phyloP scores from a whole-genome alignment of 2,329 filamentous ascomycete genomes.

The Sphaerulina vaccinii region DNA sequence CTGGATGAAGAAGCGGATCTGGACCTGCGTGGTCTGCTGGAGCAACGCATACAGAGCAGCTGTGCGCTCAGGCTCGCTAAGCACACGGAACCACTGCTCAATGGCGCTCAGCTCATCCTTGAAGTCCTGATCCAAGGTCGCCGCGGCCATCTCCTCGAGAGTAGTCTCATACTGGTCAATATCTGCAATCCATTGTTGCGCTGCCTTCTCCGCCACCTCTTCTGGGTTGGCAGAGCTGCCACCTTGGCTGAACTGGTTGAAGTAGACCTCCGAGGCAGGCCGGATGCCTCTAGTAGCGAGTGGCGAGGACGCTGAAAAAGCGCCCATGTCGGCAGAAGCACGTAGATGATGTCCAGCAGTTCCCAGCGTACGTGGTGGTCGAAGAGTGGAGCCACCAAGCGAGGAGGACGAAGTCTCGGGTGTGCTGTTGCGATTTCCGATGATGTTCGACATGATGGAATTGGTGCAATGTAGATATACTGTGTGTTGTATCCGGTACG shows the following conservation, averaged over 20 bases:
- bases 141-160: constrained; percentile 96
- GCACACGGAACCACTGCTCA: constrained; percentile 97
- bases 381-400: constrained; percentile 70
- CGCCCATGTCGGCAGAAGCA: constrained; percentile 93
- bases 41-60: constrained; percentile 92
- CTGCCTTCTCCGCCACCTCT: constrained; percentile 87
- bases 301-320: constrained; percentile 64
- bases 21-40: constrained; percentile 97
- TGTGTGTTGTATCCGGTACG: constrained; percentile 8
- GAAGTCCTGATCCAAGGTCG: constrained; percentile 98
- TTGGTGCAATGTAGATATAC: constrained; percentile 5
- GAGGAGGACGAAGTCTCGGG: constrained; percentile 83
- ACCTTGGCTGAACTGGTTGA: constrained; percentile 70
- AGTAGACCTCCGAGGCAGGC: constrained; percentile 89
- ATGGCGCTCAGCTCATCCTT: constrained; percentile 99
- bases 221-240: constrained; percentile 69
- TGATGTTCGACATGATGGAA: constrained; percentile 49
- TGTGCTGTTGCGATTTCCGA: constrained; percentile 88
- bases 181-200: constrained; percentile 97
- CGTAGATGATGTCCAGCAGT: constrained; percentile 77
- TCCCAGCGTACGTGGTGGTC: constrained; percentile 65
- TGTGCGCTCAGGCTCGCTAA: constrained; percentile 94
- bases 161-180: constrained; percentile 99
- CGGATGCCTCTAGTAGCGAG: constrained; percentile 77
- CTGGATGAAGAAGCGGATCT: constrained; percentile 98